Base-by-base conservation (phyloP, 2,329 filamentous ascomycete genomes). In the Pseudogymnoascus sp. region DNA sequence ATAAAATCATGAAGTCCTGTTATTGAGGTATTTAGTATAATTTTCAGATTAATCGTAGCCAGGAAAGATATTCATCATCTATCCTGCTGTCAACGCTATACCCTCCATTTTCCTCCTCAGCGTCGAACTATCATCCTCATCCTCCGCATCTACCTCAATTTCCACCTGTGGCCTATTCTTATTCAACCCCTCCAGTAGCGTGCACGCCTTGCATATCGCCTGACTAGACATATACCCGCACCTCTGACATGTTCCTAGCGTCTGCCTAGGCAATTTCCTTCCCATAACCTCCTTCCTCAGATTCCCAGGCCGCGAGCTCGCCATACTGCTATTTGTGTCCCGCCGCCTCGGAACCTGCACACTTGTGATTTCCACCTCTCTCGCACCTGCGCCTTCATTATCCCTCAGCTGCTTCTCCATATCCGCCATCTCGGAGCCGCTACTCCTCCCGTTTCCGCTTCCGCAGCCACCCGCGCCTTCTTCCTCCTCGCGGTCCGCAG, bases 171-270 rank as follows among this genome's bases (percentile, higher is more conserved):
- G 77, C 65, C 84, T 78, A 68, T 87, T 87, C 76, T 95, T 97
- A 73, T 99, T 99, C 59, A 99, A 75, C 0, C 89, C 91, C 70
- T 97, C 93, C 2, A 99, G 82, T 51, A 99, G 79, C 66, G 87
- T 88, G 74, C 95, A 99, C 0, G 95, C 95, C 76, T 99, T 96
- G 77, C 95, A 99, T 40, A 97, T 85, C 31, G 85, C 84, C 75
- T 99, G 95, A 70, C 93, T 97, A 1, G 95, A 96, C 75, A 99
- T 89, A 74, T 97, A 99, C 12, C 95, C 95, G 70, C 95, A 99
- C 62, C 85, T 87, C 71, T 88, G 85, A 72, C 95, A 99, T 67
- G 86, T 87, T 1, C 93, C 91, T 69, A 97, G 83, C 12, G 87
- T 86, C 74, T 93, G 90, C 70, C 85, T 82, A n/a, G 81, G 77